Evolutionary conservation across 345 rosid species (phyloP).

Genomic region (Psidium friedrichsthalianum): DNA sequence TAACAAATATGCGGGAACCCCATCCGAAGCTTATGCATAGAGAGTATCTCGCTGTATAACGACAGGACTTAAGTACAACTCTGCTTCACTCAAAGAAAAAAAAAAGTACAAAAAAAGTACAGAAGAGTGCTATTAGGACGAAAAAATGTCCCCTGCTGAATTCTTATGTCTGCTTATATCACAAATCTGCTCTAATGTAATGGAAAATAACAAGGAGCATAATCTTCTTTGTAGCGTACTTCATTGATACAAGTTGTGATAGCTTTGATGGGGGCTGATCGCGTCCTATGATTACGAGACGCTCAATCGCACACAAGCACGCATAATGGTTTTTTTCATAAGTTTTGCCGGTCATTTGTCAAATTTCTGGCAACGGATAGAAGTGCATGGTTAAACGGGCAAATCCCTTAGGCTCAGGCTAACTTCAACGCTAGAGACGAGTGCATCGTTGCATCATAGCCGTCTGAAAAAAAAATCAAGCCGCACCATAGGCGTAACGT

Average conservation of each 20-base stretch:
- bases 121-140: too few species aligned
- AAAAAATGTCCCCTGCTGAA: too few species aligned
- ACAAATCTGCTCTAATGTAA: too few species aligned
- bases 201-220: too few species aligned
- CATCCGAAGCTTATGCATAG: too few species aligned
- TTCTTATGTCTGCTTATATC: too few species aligned
- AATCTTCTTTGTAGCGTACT: not conserved
- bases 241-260: not conserved
- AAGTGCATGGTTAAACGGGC: not conserved
- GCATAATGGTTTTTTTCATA: not conserved
- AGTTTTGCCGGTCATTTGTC: not conserved
- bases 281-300: not conserved
- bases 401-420: not conserved
- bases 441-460: not conserved
- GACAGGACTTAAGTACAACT: too few species aligned
- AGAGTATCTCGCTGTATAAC: too few species aligned
- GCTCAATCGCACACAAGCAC: not conserved
- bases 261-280: not conserved
- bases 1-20: too few species aligned
- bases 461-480: conserved; percentile 6
- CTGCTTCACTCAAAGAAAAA: too few species aligned
- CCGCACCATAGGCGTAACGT: conserved; percentile 87
- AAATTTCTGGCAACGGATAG: not conserved
- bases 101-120: too few species aligned
- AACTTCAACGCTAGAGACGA: not conserved